Conservation (phyloP, 805 yeast genomes). For the Nakazawaea siamensis region DNA sequence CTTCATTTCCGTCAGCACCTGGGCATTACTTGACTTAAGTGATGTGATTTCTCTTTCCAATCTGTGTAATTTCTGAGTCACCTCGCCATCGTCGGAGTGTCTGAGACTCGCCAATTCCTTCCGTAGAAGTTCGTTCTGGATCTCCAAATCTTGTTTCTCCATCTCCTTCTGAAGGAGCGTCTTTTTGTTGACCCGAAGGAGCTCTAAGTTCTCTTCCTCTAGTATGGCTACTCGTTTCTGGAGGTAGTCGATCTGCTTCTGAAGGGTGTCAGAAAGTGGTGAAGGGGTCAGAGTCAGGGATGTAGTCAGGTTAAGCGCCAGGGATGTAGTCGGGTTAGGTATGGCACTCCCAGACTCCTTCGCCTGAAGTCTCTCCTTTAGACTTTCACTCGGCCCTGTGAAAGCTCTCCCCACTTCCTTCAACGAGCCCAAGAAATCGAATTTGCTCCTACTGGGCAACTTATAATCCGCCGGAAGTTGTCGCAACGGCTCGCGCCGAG, state of each 20-base stretch:
- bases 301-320: too few species aligned
- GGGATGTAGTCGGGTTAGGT: too few species aligned
- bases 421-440: conserved; percentile 2
- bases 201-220: conserved; percentile 5
- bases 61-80: neutral
- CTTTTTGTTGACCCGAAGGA: conserved; percentile 3
- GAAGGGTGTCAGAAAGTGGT: too few species aligned
- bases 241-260: neutral
- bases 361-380: too few species aligned
- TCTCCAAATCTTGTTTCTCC: conserved; percentile 10
- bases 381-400: neutral
- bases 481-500: neutral
- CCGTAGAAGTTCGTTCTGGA: conserved; percentile 4
- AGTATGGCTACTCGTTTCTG: conserved; percentile 1
- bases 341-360: too few species aligned
- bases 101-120: conserved; percentile 3
- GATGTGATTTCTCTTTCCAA: conserved; percentile 5
- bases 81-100: neutral
- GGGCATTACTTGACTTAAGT: neutral
- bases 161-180: conserved; percentile 6
- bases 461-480: neutral
- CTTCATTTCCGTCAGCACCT: neutral
- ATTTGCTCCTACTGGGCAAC: neutral
- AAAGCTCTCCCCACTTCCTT: conserved; percentile 2
- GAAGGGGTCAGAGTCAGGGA: too few species aligned